Base-by-base conservation (phyloP, 1,139 yeast genomes). In the Pichia sp. region DNA sequence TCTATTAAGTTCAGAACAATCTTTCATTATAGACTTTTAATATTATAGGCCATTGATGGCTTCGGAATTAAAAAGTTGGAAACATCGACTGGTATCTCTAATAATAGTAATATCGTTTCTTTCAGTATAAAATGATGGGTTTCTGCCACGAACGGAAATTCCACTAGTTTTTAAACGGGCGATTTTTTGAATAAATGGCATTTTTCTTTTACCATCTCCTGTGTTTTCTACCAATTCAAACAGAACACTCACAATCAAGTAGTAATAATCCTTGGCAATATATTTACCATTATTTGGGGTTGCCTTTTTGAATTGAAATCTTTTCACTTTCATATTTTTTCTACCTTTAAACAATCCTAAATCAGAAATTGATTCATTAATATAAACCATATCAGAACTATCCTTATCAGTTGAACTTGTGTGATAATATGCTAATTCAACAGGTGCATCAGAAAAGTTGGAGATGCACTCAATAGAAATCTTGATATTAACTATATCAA, bases 271-370 rank as follows among this genome's bases (percentile, higher is more conserved):
- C 56, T 79, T 84, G 18, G 75, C 53, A 10, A 55, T 70, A 40
- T 72, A 67, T 53, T 81, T 78, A 11, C 84, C 84, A 58, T 79
- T 80, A 58, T 80, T 79, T 5, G 85, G 82, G 0, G 86, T 81
- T 11, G 86, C 84, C 53, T 73, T 77, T 46, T 76, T 73, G 61
- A 81, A 81, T 60, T 79, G 83, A 27, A 58, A 56, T 44, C 57
- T 53, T 34, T 50, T 55, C 9, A 58, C 38, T 28, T 51, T 40
- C 25, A 45, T 40, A n/a, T 40, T 34, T 32, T 40, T 42, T 10
- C 36, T 10, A 32, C 46, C 47, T 32, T 43, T 41, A 27, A 50
- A 45, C 5, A 33, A 6, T 5, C 45, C 49, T 6, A 50, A 32
- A 34, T 40, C 36, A 7, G 47, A 9, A 2, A 3, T 8, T 8